Percentiles rank a stretch among this genome's conserved stretches.
phyloP scores from a whole-genome alignment of 805 yeast genomes.

The Starmerella floricola region DNA sequence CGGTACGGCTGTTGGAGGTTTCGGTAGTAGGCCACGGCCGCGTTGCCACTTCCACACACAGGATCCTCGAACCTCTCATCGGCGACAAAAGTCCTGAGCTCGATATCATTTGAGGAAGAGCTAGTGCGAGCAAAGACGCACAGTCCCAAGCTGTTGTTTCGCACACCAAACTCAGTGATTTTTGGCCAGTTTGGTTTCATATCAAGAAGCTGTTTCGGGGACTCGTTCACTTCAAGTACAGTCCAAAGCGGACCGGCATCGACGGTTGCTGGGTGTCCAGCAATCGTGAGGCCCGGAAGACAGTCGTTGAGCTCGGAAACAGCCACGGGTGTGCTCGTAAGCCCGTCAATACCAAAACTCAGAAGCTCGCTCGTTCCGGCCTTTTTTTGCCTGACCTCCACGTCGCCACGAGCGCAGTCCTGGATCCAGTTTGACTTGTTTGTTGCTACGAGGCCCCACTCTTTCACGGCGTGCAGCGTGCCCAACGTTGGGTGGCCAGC shows the following conservation, averaged over 20 bases:
- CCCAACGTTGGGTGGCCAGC: slow-evolving; percentile 59
- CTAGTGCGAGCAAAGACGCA: slow-evolving; percentile 6
- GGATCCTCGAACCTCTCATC: slow-evolving; percentile 17
- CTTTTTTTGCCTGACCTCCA: slow-evolving; percentile 33
- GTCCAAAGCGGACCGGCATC: too few species aligned
- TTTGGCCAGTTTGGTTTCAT: slow-evolving; percentile 4
- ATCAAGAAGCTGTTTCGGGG: slow-evolving; percentile 3
- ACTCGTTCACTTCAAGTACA: not conserved
- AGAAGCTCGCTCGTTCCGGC: slow-evolving; percentile 25
- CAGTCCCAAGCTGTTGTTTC: slow-evolving; percentile 9
- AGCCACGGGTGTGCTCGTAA: slow-evolving; percentile 1
- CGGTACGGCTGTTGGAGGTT: slow-evolving; percentile 6
- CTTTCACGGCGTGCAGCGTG: slow-evolving; percentile 16
- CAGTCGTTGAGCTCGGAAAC: not conserved
- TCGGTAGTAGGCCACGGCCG: slow-evolving; percentile 19
- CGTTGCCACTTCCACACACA: slow-evolving; percentile 23
- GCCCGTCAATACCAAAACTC: slow-evolving; percentile 7
- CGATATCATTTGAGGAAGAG: slow-evolving; percentile 2
- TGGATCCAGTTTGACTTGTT: slow-evolving; percentile 16
- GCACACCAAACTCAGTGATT: slow-evolving; percentile 1
- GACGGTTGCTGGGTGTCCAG: slow-evolving; percentile 5
- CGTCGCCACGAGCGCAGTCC: slow-evolving; percentile 19
- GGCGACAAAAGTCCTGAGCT: slow-evolving; percentile 19
- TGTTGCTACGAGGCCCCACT: slow-evolving; percentile 6
- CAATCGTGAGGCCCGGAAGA: not conserved